These are phyloP conservation scores for Botrytis fabae DNA, from an alignment of 2,329 filamentous ascomycete species.

Conservation along the genomic window DNA sequence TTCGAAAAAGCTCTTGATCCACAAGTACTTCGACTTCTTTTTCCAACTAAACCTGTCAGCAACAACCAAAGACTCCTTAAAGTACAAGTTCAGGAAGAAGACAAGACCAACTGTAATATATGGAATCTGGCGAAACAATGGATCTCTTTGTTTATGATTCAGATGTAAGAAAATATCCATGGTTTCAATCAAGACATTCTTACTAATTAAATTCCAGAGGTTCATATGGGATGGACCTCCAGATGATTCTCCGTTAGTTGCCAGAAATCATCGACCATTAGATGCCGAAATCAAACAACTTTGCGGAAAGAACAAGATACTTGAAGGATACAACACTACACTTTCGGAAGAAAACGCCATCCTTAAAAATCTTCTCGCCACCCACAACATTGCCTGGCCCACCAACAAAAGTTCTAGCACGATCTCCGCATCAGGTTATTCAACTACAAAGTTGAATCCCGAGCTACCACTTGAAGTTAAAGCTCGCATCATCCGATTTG, in stretches of 20 bases:
- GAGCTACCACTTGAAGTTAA: neutral
- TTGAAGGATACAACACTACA: neutral
- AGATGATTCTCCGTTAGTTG: neutral
- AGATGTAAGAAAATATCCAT: neutral
- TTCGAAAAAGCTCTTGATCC: neutral
- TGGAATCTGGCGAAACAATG: neutral
- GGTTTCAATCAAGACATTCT: neutral
- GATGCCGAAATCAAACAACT: neutral
- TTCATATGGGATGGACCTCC: constrained; percentile 3
- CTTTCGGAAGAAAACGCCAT: neutral
- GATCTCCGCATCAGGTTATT: neutral
- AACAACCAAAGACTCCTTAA: neutral
- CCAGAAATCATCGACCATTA: neutral
- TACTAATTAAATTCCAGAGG: neutral
- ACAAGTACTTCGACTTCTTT: neutral
- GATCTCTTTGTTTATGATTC: neutral
- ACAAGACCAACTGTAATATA: neutral
- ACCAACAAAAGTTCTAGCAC: neutral
- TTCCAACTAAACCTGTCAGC: neutral
- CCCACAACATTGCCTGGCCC: neutral
- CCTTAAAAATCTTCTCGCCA: neutral
- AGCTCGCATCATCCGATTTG: neutral
- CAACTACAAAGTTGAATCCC: too few species aligned
- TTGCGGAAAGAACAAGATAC: neutral
- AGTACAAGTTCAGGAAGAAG: neutral